Evolutionary conservation across 2,329 filamentous ascomycete genomes (phyloP).

Genomic region (Penicillium vulpinum): DNA sequence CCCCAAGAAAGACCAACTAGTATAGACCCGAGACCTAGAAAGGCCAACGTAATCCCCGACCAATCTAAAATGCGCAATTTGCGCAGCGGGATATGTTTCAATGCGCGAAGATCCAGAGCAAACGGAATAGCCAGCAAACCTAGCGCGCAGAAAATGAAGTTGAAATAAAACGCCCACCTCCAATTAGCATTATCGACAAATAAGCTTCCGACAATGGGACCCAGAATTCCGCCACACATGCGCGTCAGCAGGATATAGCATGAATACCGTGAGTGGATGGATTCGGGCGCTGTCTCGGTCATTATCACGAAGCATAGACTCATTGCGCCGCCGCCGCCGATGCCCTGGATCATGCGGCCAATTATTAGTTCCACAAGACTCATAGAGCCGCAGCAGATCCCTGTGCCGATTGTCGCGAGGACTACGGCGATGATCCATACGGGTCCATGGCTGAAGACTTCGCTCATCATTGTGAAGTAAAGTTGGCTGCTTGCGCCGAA

Average conservation of each 20-base stretch:
- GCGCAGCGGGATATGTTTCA: conserved; percentile 22
- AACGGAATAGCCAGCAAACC: conserved; percentile 33
- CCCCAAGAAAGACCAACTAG: conserved; percentile 48
- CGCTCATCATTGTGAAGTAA: conserved; percentile 33
- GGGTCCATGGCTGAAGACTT: conserved; percentile 49
- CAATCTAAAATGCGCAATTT: conserved; percentile 42
- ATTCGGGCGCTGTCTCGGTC: conserved; percentile 42
- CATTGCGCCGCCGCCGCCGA: conserved; percentile 49
- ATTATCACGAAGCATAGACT: conserved; percentile 46
- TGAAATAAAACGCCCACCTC: conserved; percentile 35
- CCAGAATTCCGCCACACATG: conserved; percentile 33
- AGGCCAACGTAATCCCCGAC: conserved; percentile 44
- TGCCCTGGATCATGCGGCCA: conserved; percentile 48
- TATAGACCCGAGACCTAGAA: conserved; percentile 39
- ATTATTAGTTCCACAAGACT: conserved; percentile 42
- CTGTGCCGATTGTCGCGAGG: conserved; percentile 50
- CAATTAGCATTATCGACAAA: conserved; percentile 27
- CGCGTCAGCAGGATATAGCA: conserved; percentile 35
- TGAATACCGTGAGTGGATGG: conserved; percentile 35
- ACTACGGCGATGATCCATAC: conserved; percentile 46
- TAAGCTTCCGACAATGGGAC: conserved; percentile 29
- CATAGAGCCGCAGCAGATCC: conserved; percentile 44
- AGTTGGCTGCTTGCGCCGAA: conserved; percentile 30
- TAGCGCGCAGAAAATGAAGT: conserved; percentile 34
- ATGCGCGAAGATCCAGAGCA: conserved; percentile 29